phyloP scores from a whole-genome alignment of 192 early-diverging fungal genomes.

The Phycomyces blakesleeanus region DNA sequence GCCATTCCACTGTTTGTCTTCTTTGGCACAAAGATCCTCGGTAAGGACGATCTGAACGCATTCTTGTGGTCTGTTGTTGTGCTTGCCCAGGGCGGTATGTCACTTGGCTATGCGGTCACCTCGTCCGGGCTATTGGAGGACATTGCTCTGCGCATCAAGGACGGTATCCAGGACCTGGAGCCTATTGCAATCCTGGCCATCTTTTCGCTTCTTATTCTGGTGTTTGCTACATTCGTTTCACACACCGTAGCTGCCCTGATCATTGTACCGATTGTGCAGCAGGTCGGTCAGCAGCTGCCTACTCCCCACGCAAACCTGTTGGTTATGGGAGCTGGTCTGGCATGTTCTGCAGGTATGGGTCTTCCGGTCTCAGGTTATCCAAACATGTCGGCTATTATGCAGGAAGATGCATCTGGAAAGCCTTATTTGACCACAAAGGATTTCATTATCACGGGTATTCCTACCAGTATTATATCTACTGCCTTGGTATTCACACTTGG shows the following conservation, averaged over 20 bases:
- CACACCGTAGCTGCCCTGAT: slow-evolving; percentile 80
- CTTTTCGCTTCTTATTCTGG: slow-evolving; percentile 58
- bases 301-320: slow-evolving; percentile 63
- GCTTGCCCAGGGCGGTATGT: slow-evolving; percentile 75
- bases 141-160: slow-evolving; percentile 55
- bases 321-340: slow-evolving; percentile 65
- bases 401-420: slow-evolving; percentile 61
- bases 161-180: slow-evolving; percentile 44
- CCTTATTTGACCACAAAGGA: slow-evolving; percentile 64
- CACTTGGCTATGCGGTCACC: slow-evolving; percentile 70
- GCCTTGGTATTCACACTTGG: slow-evolving; percentile 53
- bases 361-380: slow-evolving; percentile 77
- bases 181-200: slow-evolving; percentile 53
- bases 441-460: slow-evolving; percentile 62
- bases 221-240: slow-evolving; percentile 72
- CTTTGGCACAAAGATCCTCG: slow-evolving; percentile 65
- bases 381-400: slow-evolving; percentile 71
- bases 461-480: slow-evolving; percentile 53
- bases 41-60: slow-evolving; percentile 73
- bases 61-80: slow-evolving; percentile 57
- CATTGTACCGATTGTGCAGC: slow-evolving; percentile 66
- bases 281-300: slow-evolving; percentile 61
- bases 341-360: slow-evolving; percentile 36
- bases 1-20: slow-evolving; percentile 70
- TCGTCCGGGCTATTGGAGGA: slow-evolving; percentile 63